phyloP scores from a whole-genome alignment of 1,284 basidiomycete species.

The Cystobasidium sp. region DNA sequence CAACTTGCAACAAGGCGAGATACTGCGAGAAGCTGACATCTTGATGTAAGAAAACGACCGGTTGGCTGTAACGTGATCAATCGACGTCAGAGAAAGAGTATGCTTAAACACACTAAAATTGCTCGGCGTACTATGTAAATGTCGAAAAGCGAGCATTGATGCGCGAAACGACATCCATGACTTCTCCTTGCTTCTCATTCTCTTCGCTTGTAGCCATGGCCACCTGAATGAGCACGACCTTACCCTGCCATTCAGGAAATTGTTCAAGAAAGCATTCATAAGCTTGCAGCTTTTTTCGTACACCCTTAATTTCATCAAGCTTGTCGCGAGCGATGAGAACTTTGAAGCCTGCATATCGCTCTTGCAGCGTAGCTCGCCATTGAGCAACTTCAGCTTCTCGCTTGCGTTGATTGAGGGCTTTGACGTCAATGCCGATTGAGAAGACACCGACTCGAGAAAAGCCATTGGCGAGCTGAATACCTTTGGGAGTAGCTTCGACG shows the following conservation, averaged over 20 bases:
- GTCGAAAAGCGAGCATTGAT: slow-evolving; percentile 82
- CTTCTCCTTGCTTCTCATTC: slow-evolving; percentile 73
- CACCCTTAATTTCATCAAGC: slow-evolving; percentile 82
- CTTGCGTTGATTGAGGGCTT: slow-evolving; percentile 69
- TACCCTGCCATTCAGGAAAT: slow-evolving; percentile 75
- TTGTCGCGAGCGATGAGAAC: slow-evolving; percentile 86
- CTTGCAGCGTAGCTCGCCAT: slow-evolving; percentile 74
- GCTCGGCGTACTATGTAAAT: slow-evolving; percentile 33
- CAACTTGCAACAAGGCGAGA: slow-evolving; percentile 76
- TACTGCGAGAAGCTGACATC: slow-evolving; percentile 86
- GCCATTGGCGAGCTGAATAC: slow-evolving; percentile 64
- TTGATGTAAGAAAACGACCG: slow-evolving; percentile 83
- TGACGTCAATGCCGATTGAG: slow-evolving; percentile 86
- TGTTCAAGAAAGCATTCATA: slow-evolving; percentile 82
- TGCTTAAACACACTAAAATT: neutral
- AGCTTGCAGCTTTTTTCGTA: slow-evolving; percentile 78
- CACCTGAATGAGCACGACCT: slow-evolving; percentile 82
- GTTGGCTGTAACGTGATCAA: slow-evolving; percentile 73
- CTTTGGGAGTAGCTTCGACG: slow-evolving; percentile 80
- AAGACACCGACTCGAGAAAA: slow-evolving; percentile 85
- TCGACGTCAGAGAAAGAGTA: neutral
- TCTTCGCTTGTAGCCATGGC: slow-evolving; percentile 79
- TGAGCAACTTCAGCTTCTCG: slow-evolving; percentile 77
- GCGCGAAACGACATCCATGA: slow-evolving; percentile 75
- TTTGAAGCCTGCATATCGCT: slow-evolving; percentile 81